Percentiles rank a stretch among this genome's conserved stretches.
These are phyloP conservation scores for Lactarius tabidus DNA, from an alignment of 768 basidiomycete genomes.

Conservation along the genomic window DNA sequence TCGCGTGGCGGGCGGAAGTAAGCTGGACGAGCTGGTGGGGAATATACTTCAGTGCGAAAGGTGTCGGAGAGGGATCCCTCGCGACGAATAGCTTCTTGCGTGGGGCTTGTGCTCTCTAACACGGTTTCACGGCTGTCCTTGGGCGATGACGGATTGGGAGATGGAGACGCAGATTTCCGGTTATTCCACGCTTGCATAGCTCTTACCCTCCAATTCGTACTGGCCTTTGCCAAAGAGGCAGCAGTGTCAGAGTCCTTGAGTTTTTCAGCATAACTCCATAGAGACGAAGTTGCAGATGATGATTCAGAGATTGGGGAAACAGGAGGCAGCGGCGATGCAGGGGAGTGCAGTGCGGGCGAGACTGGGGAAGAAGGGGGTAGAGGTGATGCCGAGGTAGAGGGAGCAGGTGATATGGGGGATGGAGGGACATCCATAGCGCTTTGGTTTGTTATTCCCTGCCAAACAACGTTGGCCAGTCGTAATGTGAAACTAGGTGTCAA, in stretches of 20 bases:
- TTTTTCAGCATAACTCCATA: conserved; percentile 73
- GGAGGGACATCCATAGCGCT: conserved; percentile 63
- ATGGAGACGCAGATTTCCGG: conserved; percentile 25
- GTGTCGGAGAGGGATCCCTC: conserved; percentile 41
- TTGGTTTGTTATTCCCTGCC: conserved; percentile 75
- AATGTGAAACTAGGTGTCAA: conserved; percentile 41
- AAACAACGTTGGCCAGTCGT: conserved; percentile 58
- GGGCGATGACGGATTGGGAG: conserved; percentile 20
- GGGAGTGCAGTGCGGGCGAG: conserved; percentile 31
- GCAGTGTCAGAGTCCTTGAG: conserved; percentile 68
- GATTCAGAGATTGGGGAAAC: conserved; percentile 22
- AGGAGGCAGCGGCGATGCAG: conserved; percentile 27
- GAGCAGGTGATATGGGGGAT: conserved; percentile 36
- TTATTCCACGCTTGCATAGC: conserved; percentile 41
- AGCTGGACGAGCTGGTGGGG: conserved; percentile 55
- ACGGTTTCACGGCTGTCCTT: conserved; percentile 7
- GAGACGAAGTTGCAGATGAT: conserved; percentile 22
- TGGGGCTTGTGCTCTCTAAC: background rate
- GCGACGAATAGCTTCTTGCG: conserved; percentile 27
- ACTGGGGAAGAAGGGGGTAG: conserved; percentile 33
- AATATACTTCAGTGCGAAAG: conserved; percentile 37
- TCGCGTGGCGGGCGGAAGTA: conserved; percentile 57
- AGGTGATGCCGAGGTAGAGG: conserved; percentile 36
- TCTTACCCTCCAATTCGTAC: conserved; percentile 72
- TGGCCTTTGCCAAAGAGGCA: conserved; percentile 66